Evolutionary conservation across 208 protist species (phyloP), one percentile per base, ranked within the genome.

Genomic region (Balamuthia mandrillaris): DNA sequence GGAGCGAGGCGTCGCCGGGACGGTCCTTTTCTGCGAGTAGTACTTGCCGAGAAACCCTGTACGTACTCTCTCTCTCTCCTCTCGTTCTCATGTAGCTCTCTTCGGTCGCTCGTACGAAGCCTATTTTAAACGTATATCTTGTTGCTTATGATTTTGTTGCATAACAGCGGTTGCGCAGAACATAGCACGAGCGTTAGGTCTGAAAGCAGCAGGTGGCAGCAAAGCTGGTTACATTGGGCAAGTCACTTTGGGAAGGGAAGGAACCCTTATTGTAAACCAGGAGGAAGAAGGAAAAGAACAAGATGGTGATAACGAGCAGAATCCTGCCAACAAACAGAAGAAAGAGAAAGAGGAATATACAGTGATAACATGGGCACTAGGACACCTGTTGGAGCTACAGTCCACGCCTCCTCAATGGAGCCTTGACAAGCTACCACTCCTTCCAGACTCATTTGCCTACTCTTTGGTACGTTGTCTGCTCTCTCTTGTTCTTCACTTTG

Each of bases 101-200:
- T n/a, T n/a, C n/a, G n/a, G n/a, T n/a, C n/a, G n/a, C n/a, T n/a
- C n/a, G n/a, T n/a, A n/a, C n/a, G n/a, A n/a, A n/a, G n/a, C n/a
- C n/a, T n/a, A n/a, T n/a, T n/a, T n/a, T n/a, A n/a, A n/a, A n/a
- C n/a, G n/a, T n/a, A n/a, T n/a, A n/a, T n/a, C n/a, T n/a, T n/a
- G n/a, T n/a, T n/a, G n/a, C n/a, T n/a, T n/a, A n/a, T n/a, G n/a
- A n/a, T n/a, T n/a, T n/a, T n/a, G n/a, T n/a, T n/a, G n/a, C n/a
- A n/a, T n/a, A n/a, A n/a, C 70, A 83, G 77, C 52, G 35, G 77
- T 56, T 2, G 77, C 77, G 21, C 54, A 83, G 54, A 83, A 83
- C 54, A 83, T 83, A 3, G 77, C 77, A 9, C 51, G 41, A 1
- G 77, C 77, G 5, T 39, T 83, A 3, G 77, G 77, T 1, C 61